Evolutionary conservation across 2,329 filamentous ascomycete species (phyloP), one percentile per base, ranked within the genome.

Genomic region (Dactylellina cionopaga): DNA sequence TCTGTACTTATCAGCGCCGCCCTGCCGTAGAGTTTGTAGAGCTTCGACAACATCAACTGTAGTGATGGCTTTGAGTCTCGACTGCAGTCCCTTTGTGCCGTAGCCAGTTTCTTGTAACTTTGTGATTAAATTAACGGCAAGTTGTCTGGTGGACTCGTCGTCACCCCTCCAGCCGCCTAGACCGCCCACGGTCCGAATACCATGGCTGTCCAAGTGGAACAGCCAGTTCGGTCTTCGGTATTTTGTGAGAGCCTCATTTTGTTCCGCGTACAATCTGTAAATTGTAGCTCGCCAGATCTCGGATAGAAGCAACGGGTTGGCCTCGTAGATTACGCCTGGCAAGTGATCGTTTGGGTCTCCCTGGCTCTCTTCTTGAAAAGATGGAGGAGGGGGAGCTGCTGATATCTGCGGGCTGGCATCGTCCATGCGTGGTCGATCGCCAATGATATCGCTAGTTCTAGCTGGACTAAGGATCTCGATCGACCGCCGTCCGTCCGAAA

Each of bases 211-310:
- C 10, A 71, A 51, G 13, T 71, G 58, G 6, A 71, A 58, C 15
- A 71, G 39, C 66, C 66, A 71, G 17, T 71, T 71, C 0, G 66
- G 66, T 11, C 66, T 27, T 5, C 66, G 56, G n/a, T 63, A 71
- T 37, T 71, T 71, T 17, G 66, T 71, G 5, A 71, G 44, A 27
- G 66, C 63, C 17, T 63, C 66, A 43, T 71, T 71, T 39, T 69
- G 64, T 11, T 59, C 54, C 3, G 49, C 43, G 25, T 69, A 69
- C 10, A 71, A 19, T 15, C 66, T 22, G 27, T 71, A 63, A 7
- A 71, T 64, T 25, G 66, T 71, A 9, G 59, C 66, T 19, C 66
- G 52, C 66, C 66, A 71, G 17, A 71, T 71, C 33, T 71, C 66
- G 10, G 66, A 62, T 9, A 71, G 29, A 1, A 51, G 66, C 4